Percentiles rank a stretch among this genome's conserved stretches.
Conservation (phyloP, 2,329 filamentous ascomycete species). For the Phaeoacremonium minimum region DNA sequence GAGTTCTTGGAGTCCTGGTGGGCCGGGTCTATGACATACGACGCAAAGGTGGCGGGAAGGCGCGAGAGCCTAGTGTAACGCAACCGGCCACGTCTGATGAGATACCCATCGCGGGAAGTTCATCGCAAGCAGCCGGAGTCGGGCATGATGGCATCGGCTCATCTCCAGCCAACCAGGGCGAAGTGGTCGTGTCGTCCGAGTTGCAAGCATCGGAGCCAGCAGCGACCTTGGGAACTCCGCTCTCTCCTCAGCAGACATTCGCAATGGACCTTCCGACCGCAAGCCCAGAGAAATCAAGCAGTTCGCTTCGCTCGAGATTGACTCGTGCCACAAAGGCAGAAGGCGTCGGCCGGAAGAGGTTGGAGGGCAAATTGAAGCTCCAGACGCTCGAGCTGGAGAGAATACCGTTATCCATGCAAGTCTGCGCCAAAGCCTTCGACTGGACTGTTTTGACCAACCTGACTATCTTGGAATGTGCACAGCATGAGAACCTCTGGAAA, state of each 20-base stretch:
- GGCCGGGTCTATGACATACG: conserved; percentile 62
- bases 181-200: too few relatives aligned
- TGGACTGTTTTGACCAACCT: conserved; percentile 69
- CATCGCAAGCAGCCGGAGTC: neutral
- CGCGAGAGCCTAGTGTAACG: conserved; percentile 10
- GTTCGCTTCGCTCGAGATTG: too few relatives aligned
- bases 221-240: conserved; percentile 1
- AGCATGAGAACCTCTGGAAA: conserved; percentile 73
- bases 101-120: neutral
- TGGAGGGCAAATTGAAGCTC: conserved; percentile 59
- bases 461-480: conserved; percentile 69
- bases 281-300: too few relatives aligned
- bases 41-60: conserved; percentile 15
- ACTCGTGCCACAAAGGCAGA: too few relatives aligned
- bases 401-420: conserved; percentile 65
- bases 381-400: conserved; percentile 72
- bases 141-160: neutral
- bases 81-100: conserved; percentile 6
- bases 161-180: neutral
- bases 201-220: too few relatives aligned
- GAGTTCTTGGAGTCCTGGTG: conserved; percentile 64
- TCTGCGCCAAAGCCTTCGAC: conserved; percentile 68
- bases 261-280: conserved; percentile 1
- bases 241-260: neutral
- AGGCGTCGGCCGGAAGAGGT: conserved; percentile 26